Evolutionary conservation across 805 yeast species (phyloP).

Genomic region (Candida montana): DNA sequence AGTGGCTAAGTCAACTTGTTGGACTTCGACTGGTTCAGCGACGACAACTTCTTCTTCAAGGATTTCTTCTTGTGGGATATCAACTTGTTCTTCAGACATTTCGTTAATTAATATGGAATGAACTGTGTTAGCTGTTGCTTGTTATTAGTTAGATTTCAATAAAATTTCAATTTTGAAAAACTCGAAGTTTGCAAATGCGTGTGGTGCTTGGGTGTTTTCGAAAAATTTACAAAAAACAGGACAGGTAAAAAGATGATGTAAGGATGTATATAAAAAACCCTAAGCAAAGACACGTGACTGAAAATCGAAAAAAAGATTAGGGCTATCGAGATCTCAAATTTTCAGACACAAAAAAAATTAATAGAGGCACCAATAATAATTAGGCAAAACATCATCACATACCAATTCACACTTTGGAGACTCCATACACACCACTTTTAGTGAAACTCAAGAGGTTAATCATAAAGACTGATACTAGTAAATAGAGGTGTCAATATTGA

Average conservation of each 20-base stretch:
- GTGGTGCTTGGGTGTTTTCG: not conserved
- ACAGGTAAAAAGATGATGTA: not conserved
- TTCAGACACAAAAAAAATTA: no score
- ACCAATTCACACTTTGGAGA: no score
- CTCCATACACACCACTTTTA: no score
- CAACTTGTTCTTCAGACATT: conserved; percentile 76
- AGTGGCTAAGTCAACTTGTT: conserved; percentile 84
- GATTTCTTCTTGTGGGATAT: conserved; percentile 40
- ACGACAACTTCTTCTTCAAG: conserved; percentile 63
- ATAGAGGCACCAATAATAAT: not conserved
- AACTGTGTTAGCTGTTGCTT: conserved; percentile 1
- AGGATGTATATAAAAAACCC: not conserved
- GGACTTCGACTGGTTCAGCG: conserved; percentile 77
- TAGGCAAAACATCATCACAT: not conserved
- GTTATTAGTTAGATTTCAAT: not conserved
- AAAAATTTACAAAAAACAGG: not conserved
- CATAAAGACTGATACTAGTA: no score
- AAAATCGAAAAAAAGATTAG: not conserved
- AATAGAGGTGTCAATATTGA: no score
- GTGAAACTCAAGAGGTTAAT: no score
- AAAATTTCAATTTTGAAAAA: conserved; percentile 1
- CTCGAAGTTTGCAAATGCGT: not conserved
- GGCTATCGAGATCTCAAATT: not conserved
- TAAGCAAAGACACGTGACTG: not conserved
- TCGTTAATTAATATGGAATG: conserved; percentile 24